phyloP scores from a whole-genome alignment of 169 alveolate species.

The Cryptosporidium baileyi region DNA sequence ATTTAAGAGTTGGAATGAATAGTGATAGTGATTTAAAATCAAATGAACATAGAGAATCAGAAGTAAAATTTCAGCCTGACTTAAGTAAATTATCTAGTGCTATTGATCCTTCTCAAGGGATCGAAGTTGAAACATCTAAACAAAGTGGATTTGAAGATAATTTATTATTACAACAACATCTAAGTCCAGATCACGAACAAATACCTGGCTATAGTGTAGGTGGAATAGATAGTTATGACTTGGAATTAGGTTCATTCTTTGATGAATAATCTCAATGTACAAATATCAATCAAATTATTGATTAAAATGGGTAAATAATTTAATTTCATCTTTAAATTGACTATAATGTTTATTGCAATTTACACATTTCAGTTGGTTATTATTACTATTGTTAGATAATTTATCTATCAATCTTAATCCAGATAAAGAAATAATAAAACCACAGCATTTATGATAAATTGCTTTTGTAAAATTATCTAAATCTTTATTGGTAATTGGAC shows the following conservation, averaged over 20 bases:
- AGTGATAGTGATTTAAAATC: no score
- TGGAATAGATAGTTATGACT: neutral
- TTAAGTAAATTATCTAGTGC: no score
- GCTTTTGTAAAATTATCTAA: slow-evolving; percentile 53
- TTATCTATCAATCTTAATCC: neutral
- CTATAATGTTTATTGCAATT: neutral
- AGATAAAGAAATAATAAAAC: slow-evolving; percentile 25
- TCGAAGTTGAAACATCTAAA: no score
- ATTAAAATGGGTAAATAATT: neutral
- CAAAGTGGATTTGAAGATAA: no score
- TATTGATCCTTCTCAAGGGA: no score
- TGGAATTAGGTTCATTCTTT: slow-evolving; percentile 12
- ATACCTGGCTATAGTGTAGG: slow-evolving; percentile 6
- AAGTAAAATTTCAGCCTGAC: no score
- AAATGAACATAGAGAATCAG: no score
- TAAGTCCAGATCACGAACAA: no score
- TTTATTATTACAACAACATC: no score
- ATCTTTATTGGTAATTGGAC: slow-evolving; percentile 46
- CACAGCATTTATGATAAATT: slow-evolving; percentile 4
- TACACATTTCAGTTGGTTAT: neutral
- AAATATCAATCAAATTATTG: no score
- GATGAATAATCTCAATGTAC: neutral
- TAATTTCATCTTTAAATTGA: slow-evolving; percentile 3
- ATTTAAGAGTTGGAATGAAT: neutral
- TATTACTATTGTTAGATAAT: neutral